These are phyloP conservation scores for Combretum micranthum DNA, from an alignment of 345 rosid genomes.

Conservation along the genomic window DNA sequence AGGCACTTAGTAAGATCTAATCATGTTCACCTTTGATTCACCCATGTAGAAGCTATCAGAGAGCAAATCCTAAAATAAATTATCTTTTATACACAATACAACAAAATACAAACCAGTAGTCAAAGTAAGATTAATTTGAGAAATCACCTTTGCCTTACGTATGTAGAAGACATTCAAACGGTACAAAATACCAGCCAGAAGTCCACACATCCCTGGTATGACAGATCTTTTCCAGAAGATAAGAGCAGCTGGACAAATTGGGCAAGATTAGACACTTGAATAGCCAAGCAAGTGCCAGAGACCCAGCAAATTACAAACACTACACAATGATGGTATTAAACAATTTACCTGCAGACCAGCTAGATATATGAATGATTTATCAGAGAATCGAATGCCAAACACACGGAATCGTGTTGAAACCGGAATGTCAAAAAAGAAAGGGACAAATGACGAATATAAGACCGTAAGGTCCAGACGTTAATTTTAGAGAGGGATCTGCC, in stretches of 20 bases:
- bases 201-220: conserved; percentile 77
- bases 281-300: background rate
- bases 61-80: too few species aligned
- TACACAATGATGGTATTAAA: background rate
- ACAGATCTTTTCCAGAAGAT: conserved; percentile 87
- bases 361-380: conserved; percentile 87
- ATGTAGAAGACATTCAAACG: conserved; percentile 69
- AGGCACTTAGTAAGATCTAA: too few species aligned
- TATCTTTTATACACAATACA: background rate
- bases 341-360: conserved; percentile 88
- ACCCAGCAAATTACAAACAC: background rate
- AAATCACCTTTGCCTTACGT: conserved; percentile 79
- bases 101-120: background rate
- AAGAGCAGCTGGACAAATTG: conserved; percentile 69
- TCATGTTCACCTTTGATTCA: too few species aligned
- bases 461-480: conserved; percentile 87
- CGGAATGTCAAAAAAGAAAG: conserved; percentile 87
- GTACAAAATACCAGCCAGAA: conserved; percentile 84
- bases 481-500: conserved; percentile 58
- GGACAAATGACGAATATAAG: conserved; percentile 85
- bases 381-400: conserved; percentile 65
- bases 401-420: conserved; percentile 70
- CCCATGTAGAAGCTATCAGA: too few species aligned
- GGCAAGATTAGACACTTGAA: conserved; percentile 8
- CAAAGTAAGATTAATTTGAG: background rate